A percentile compares a stretch with the other conserved stretches of the same genome.
These are phyloP conservation scores for Penicillium sp. DNA, from an alignment of 2,329 filamentous ascomycete species.

Conservation along the genomic window DNA sequence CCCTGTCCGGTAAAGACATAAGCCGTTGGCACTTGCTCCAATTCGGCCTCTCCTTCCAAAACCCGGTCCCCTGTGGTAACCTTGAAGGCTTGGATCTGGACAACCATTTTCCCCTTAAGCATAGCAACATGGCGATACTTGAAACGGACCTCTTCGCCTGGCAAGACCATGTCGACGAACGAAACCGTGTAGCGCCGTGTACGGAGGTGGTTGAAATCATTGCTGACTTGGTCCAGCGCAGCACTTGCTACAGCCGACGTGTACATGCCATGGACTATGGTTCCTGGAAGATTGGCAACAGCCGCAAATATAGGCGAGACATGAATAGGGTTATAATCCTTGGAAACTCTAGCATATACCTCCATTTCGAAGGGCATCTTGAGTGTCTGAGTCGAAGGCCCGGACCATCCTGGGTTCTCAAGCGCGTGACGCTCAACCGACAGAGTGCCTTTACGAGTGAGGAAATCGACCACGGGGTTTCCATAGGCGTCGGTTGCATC, in stretches of 20 bases:
- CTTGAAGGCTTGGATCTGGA: slow-evolving; percentile 96
- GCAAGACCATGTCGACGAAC: slow-evolving; percentile 94
- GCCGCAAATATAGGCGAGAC: slow-evolving; percentile 91
- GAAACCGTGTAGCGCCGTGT: slow-evolving; percentile 95
- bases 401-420: neutral
- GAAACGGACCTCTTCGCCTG: slow-evolving; percentile 90
- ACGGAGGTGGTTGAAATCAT: slow-evolving; percentile 95
- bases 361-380: neutral
- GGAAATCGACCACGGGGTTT: neutral
- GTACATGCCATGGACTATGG: slow-evolving; percentile 90
- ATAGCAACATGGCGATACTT: slow-evolving; percentile 95
- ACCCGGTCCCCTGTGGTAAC: slow-evolving; percentile 95
- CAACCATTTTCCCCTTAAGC: slow-evolving; percentile 97
- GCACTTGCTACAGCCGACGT: slow-evolving; percentile 93
- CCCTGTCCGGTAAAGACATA: slow-evolving; percentile 99
- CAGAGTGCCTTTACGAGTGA: neutral
- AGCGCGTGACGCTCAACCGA: neutral
- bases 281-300: slow-evolving; percentile 71
- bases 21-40: slow-evolving; percentile 92
- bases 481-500: neutral
- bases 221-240: slow-evolving; percentile 87
- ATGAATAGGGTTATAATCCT: slow-evolving; percentile 96
- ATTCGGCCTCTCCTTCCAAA: slow-evolving; percentile 87
- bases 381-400: neutral
- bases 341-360: neutral